phyloP scores from a whole-genome alignment of 495 filamentous ascomycete species.

The Cairneyella variabilis region DNA sequence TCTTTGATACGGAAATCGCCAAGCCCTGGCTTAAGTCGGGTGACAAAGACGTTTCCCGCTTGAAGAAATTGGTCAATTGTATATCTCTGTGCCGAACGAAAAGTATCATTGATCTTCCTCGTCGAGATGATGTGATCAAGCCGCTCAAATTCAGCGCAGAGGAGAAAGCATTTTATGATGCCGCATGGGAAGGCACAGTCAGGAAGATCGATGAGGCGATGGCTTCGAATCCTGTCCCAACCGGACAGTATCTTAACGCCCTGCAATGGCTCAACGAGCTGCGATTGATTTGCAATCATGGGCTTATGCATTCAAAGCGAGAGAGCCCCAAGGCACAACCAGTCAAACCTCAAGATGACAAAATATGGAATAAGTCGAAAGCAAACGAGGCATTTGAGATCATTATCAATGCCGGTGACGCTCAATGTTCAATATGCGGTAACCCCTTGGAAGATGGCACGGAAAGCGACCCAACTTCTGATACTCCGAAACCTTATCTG shows the following conservation, averaged over 20 bases:
- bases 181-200: slow-evolving; percentile 20
- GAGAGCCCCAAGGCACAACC: neutral
- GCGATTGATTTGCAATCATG: slow-evolving; percentile 39
- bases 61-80: slow-evolving; percentile 34
- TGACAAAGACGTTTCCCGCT: slow-evolving; percentile 30
- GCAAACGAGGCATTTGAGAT: slow-evolving; percentile 13
- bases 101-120: slow-evolving; percentile 29
- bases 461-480: neutral
- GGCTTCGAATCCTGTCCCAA: slow-evolving; percentile 1
- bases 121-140: slow-evolving; percentile 23
- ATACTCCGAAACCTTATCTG: slow-evolving; percentile 1
- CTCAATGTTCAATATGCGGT: slow-evolving; percentile 4
- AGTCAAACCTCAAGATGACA: neutral
- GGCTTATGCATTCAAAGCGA: slow-evolving; percentile 27
- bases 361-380: slow-evolving; percentile 4
- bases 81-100: slow-evolving; percentile 36
- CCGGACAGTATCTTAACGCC: slow-evolving; percentile 8
- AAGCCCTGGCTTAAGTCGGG: slow-evolving; percentile 30
- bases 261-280: slow-evolving; percentile 39
- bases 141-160: slow-evolving; percentile 27
- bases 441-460: neutral
- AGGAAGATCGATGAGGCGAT: neutral
- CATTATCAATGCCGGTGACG: neutral
- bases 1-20: slow-evolving; percentile 25
- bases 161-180: slow-evolving; percentile 31